Base-by-base conservation (phyloP, 495 filamentous ascomycete species). In the Hypoxylon perforatum region DNA sequence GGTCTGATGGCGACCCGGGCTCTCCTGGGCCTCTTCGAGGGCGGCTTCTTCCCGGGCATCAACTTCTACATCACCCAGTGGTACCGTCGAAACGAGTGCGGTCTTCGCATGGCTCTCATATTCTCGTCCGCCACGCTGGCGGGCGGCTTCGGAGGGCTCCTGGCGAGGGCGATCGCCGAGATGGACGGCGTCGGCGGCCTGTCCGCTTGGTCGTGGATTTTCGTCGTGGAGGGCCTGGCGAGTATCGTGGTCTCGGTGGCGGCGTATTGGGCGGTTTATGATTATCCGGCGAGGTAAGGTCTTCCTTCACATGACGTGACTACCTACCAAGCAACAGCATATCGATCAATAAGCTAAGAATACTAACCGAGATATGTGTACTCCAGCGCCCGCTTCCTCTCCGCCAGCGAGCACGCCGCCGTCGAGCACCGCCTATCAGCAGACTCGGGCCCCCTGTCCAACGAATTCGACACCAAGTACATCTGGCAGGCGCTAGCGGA, bases 21-120 rank as follows among this genome's bases (percentile, higher is more conserved):
- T 33, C 72, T 90, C 2, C 78, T 91, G n/a, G 89, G 89, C 25
- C 9, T 86, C 5, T 86, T 86, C 50, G 88, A 91, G 69, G 84
- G 85, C 58, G 87, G 87, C 14, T 77, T 90, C 48, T 84, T 88
- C 63, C 87, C 87, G n/a, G 87, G 87, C 75, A 75, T 92, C 7
- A 89, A 87, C 50, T 93, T 92, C 70, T 92, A 91, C 71, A 84
- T 94, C 11, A 90, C 88, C 1, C 90, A 88, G 71, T 93, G 91
- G 91, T 93, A 93, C 67, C 87, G 64, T 15, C 58, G 65, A 0
- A 45, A 70, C 50, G 72, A 72, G 67, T 67, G 63, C 12, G 65
- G 65, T 2, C 61, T 75, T 47, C 72, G 79, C 1, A 76, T 89
- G 67, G 85, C 83, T 41, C 58, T 89, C 3, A 88, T 88, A 72